Percentiles rank a stretch among this genome's conserved stretches.
Conservation (phyloP, 129 eudicot species). For the Chrysanthemum makinoi region DNA sequence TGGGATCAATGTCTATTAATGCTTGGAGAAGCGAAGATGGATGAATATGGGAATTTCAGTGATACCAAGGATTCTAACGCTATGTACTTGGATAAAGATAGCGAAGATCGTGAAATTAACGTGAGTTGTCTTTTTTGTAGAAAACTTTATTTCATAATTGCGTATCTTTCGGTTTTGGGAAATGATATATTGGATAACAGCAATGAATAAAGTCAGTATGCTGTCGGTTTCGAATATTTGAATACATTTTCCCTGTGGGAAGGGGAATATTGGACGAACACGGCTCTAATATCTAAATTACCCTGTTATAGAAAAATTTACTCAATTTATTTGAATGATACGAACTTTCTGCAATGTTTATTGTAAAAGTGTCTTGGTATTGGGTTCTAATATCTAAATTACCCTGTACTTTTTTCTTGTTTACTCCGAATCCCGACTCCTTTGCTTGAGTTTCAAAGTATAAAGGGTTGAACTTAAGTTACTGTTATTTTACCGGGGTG, state of each 20-base stretch:
- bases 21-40: slow-evolving; percentile 96
- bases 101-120: slow-evolving; percentile 95
- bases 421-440: too few species aligned
- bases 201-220: background rate
- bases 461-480: too few species aligned
- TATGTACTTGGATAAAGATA: slow-evolving; percentile 90
- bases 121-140: slow-evolving; percentile 34
- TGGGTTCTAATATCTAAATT: too few species aligned
- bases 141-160: background rate
- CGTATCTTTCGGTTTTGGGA: slow-evolving; percentile 13
- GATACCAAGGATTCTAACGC: slow-evolving; percentile 62
- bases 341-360: background rate
- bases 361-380: too few species aligned
- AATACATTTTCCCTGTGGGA: background rate
- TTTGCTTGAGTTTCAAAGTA: too few species aligned
- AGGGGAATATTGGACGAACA: background rate
- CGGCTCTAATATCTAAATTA: background rate
- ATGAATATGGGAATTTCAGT: slow-evolving; percentile 84
- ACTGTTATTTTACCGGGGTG: too few species aligned
- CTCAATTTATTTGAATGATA: background rate
- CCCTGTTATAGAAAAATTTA: too few species aligned
- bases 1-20: slow-evolving; percentile 96
- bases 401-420: too few species aligned
- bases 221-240: background rate
- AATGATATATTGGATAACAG: background rate